Base-by-base conservation (phyloP, 306 rosid species). In the Glycine soja region DNA sequence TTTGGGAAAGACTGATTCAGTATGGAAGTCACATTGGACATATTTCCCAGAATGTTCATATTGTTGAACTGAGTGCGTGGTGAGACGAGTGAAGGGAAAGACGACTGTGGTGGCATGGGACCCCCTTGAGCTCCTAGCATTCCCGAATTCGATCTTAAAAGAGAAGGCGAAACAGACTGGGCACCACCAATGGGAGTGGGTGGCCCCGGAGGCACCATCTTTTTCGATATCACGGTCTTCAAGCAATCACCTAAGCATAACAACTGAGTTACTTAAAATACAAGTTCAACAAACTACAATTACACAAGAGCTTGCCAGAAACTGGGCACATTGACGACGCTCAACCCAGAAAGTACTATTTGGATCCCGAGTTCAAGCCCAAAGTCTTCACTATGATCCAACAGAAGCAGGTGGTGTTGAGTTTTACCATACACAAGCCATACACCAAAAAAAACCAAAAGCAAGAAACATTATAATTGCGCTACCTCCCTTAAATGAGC, bases 161-260 rank as follows among this genome's bases (percentile, higher is more conserved):
- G 92, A 6, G 97, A 90, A 40, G 97, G 88, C 0, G 95, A 62
- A 59, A 95, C 93, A 78, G 99, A 92, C 84, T 91, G 99, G 84
- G 90, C 78, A 82, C 97, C 90, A 77, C 97, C 95, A 74, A 95
- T 92, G 11, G 90, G 94, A 68, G 93, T 87, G 83, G 97, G 89
- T 65, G 93, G 93, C 91, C 97, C 99, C 50, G 97, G 92, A 65
- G 95, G 94, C 56, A 88, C 95, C 99, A 95, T 95, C 85, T 76
- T 24, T 24, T 87, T 74, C 83, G 70, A 81, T 74, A 69, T 61
- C 52, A 82, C 47, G 67, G 85, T 77, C 76, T 82, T 82, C 66
- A 72, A 87, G 70, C 87, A 80, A 83, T 86, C 70, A 45, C 84
- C 59, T 48, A 82, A 81, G 81, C 82, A 85, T 57, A 72, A 84